Evolutionary conservation across 2,329 filamentous ascomycete genomes (phyloP), one percentile per base, ranked within the genome.

Genomic region (Beauveria caledonica): DNA sequence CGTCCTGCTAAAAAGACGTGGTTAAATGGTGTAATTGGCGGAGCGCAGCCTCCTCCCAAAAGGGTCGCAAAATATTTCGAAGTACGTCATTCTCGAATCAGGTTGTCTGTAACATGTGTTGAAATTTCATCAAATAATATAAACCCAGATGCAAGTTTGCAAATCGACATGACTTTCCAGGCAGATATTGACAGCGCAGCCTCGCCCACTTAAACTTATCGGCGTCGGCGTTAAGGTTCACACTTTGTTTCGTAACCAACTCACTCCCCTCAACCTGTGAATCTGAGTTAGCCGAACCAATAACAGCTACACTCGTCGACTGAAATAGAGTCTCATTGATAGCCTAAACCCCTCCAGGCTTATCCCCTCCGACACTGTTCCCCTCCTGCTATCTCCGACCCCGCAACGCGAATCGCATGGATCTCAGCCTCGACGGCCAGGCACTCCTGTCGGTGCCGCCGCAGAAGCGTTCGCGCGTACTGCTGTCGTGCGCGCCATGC

Each of bases 401-500:
- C 33, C 44, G 21, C 44, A 36, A 33, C n/a, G 21, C 29, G 13
- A 44, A 19, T 21, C n/a, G 27, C 39, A 60, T 61, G 53, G 60
- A 61, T 36, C 39, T 54, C 27, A 46, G 50, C 42, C 55, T 62
- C 40, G 60, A 53, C 48, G 55, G 49, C 42, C 3, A 40, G 23
- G 33, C 44, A 17, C 48, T 58, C 11, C 60, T 50, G 13, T 23
- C 60, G 27, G 57, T 62, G 19, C 52, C 49, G 63, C 40, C 23
- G 33, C 68, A 71, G 46, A 82, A 81, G 67, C 77, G 80, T 27
- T 74, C 73, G 21, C 75, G 80, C 39, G 71, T 82, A 23, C 72
- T 82, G 3, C 76, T 83, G 23, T 82, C 79, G 3, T 84, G 81
- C 63, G 77, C 71, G 8, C 75, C 79, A 2, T 84, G 81, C 64